Evolutionary conservation across 208 protist genomes (phyloP).

Genomic region (Giardia muris): DNA sequence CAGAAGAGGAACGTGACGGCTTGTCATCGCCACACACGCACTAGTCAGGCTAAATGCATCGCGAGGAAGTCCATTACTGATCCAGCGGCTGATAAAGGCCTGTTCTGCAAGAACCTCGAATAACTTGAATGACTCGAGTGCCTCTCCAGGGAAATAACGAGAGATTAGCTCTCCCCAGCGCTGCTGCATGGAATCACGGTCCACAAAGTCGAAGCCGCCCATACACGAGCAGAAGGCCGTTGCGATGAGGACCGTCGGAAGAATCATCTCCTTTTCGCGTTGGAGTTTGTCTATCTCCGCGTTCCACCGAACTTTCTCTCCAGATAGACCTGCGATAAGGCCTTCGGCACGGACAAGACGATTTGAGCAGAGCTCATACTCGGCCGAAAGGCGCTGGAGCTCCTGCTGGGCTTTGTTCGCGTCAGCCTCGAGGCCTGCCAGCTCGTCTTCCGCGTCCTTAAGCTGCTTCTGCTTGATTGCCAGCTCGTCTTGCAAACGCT

Average conservation of each 20-base stretch:
- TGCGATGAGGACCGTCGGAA: slow-evolving; percentile 81
- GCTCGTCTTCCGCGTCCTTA: slow-evolving; percentile 61
- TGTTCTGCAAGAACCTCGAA: slow-evolving; percentile 43
- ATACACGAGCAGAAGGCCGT: slow-evolving; percentile 85
- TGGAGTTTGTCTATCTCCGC: slow-evolving; percentile 67
- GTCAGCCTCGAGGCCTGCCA: slow-evolving; percentile 66
- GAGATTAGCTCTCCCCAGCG: slow-evolving; percentile 55
- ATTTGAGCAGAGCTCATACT: slow-evolving; percentile 67
- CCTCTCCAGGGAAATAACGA: slow-evolving; percentile 52
- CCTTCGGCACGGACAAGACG: slow-evolving; percentile 64
- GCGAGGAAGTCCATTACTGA: slow-evolving; percentile 78
- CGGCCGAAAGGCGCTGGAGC: slow-evolving; percentile 67
- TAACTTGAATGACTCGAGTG: slow-evolving; percentile 71
- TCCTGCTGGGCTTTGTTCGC: slow-evolving; percentile 66
- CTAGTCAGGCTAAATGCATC: slow-evolving; percentile 93
- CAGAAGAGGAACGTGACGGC: slow-evolving; percentile 79
- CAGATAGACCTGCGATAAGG: slow-evolving; percentile 79
- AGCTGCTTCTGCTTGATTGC: slow-evolving; percentile 65
- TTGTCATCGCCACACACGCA: slow-evolving; percentile 73
- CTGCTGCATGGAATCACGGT: slow-evolving; percentile 66
- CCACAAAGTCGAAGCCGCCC: slow-evolving; percentile 76
- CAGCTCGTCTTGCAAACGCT: slow-evolving; percentile 50
- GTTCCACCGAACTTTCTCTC: slow-evolving; percentile 81
- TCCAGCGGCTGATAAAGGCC: slow-evolving; percentile 69
- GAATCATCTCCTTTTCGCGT: slow-evolving; percentile 60